phyloP scores from a whole-genome alignment of 371 early-diverging fungal genomes.

The Syncephalis fuscata region DNA sequence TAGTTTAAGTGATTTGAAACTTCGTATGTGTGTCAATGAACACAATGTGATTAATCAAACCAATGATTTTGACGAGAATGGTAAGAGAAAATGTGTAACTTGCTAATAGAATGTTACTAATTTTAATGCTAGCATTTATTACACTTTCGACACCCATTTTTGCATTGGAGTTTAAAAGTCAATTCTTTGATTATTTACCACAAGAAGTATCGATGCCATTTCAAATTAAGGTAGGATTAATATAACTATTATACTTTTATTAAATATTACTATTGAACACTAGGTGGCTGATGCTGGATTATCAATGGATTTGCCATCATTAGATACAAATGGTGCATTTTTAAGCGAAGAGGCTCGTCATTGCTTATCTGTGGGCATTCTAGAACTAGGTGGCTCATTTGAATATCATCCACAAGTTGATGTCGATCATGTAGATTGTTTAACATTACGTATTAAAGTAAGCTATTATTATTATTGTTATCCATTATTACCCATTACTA shows the following conservation, averaged over 20 bases:
- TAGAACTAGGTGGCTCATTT: constrained; percentile 40
- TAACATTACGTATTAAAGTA: constrained; percentile 45
- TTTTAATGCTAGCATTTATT: no score
- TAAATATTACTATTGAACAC: constrained; percentile 10
- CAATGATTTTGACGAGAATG: constrained; percentile 58
- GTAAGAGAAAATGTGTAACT: no score
- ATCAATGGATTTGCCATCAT: constrained; percentile 39
- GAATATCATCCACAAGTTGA: constrained; percentile 37
- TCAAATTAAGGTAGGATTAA: constrained; percentile 22
- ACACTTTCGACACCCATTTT: no score
- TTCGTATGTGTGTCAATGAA: constrained; percentile 60
- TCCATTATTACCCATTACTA: neutral
- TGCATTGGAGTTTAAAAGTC: no score
- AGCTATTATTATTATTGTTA: neutral
- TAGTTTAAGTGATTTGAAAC: constrained; percentile 25
- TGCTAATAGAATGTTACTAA: no score
- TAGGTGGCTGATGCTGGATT: constrained; percentile 37
- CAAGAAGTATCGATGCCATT: constrained; percentile 34
- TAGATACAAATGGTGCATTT: constrained; percentile 55
- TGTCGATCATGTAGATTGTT: constrained; percentile 33
- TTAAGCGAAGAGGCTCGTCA: constrained; percentile 31
- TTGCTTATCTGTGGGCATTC: constrained; percentile 26
- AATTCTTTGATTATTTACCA: constrained; percentile 15
- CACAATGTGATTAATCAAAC: constrained; percentile 69
- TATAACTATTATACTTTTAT: neutral